phyloP scores from a whole-genome alignment of 768 basidiomycete genomes.

The Suillus paluster region DNA sequence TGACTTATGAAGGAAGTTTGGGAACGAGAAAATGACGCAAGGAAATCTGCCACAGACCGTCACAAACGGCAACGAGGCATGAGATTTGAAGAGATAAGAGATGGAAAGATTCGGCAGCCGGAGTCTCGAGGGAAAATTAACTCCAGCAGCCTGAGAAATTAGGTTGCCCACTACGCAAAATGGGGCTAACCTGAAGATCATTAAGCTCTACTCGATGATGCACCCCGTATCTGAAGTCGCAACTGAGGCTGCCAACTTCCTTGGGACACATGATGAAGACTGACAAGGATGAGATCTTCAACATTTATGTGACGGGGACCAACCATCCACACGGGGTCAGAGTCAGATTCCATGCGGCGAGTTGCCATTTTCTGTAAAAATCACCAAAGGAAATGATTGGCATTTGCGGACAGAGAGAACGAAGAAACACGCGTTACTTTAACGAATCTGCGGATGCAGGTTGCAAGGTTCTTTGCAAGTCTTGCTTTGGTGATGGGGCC shows the following conservation, averaged over 20 bases:
- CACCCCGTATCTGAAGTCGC: slow-evolving; percentile 39
- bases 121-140: not conserved
- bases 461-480: slow-evolving; percentile 71
- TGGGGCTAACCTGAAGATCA: not conserved
- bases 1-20: not conserved
- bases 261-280: slow-evolving; percentile 78
- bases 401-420: slow-evolving; percentile 4
- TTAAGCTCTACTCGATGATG: not conserved
- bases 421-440: slow-evolving; percentile 39
- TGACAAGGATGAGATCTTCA: slow-evolving; percentile 71
- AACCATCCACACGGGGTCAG: slow-evolving; percentile 60
- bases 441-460: slow-evolving; percentile 69
- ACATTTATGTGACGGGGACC: slow-evolving; percentile 57
- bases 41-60: not conserved
- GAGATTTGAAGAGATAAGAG: not conserved
- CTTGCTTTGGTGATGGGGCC: slow-evolving; percentile 73
- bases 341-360: slow-evolving; percentile 57
- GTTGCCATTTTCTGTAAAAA: slow-evolving; percentile 52
- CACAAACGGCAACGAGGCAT: too few relatives aligned
- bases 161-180: not conserved
- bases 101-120: not conserved
- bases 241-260: slow-evolving; percentile 81
- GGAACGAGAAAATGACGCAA: not conserved
- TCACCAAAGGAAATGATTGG: not conserved
- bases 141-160: not conserved